phyloP scores from a whole-genome alignment of 2,329 filamentous ascomycete species.

The Ploettnerulaceae sp. region DNA sequence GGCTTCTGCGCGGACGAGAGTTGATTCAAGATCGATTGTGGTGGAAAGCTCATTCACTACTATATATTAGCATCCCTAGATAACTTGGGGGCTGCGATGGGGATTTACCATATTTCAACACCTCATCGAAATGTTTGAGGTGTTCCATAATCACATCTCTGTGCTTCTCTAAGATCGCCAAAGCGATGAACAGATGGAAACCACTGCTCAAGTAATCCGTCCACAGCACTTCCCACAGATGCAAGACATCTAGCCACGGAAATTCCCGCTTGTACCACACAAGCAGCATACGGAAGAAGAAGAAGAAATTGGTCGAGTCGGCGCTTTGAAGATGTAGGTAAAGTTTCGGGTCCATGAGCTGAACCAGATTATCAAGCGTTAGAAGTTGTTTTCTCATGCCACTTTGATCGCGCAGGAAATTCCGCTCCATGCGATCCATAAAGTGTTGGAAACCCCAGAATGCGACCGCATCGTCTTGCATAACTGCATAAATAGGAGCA shows the following conservation, averaged over 20 bases:
- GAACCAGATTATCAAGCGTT: conserved; percentile 88
- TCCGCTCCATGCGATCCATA: conserved; percentile 97
- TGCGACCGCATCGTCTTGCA: conserved; percentile 93
- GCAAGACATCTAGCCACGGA: conserved; percentile 77
- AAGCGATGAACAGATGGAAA: conserved; percentile 90
- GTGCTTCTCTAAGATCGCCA: conserved; percentile 94
- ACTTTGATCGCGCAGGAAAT: conserved; percentile 91
- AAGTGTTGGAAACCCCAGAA: conserved; percentile 97
- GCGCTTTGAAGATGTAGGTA: conserved; percentile 85
- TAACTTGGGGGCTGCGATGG: not conserved
- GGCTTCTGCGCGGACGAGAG: conserved; percentile 79
- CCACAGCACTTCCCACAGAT: conserved; percentile 91
- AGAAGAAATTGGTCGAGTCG: conserved; percentile 98
- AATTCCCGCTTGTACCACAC: conserved; percentile 99
- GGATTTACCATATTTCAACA: conserved; percentile 82
- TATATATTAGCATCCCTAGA: not conserved
- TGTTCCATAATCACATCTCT: conserved; percentile 95
- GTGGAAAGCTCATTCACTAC: conserved; percentile 90
- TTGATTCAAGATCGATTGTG: conserved; percentile 85
- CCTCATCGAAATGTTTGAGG: conserved; percentile 90
- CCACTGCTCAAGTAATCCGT: conserved; percentile 84
- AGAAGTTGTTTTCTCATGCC: conserved; percentile 92
- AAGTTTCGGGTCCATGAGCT: conserved; percentile 92
- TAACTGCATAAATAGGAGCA: conserved; percentile 91
- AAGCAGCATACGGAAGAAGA: conserved; percentile 98